Percentiles rank a stretch among this genome's conserved stretches.
Conservation (phyloP, 345 rosid genomes). For the Pugionium dolabratum region DNA sequence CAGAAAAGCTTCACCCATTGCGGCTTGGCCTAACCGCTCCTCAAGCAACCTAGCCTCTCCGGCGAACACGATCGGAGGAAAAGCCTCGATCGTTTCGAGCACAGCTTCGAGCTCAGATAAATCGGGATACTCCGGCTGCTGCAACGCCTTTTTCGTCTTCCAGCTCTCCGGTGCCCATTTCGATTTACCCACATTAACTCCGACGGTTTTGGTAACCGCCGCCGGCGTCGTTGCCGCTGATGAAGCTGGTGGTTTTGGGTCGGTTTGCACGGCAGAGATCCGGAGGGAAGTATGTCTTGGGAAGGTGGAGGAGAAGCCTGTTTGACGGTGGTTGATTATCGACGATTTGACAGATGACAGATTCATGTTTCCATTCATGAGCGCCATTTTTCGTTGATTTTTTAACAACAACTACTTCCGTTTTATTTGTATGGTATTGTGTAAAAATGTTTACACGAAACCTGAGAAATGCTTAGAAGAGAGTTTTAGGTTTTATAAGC, state of each 20-base stretch:
- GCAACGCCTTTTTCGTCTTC: slow-evolving; percentile 58
- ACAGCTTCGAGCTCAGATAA: slow-evolving; percentile 50
- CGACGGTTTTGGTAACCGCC: slow-evolving; percentile 23
- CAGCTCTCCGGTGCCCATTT: slow-evolving; percentile 59
- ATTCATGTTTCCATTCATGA: slow-evolving; percentile 40
- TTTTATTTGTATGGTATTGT: no score
- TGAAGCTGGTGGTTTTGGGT: slow-evolving; percentile 37
- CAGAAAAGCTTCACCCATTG: slow-evolving; percentile 68
- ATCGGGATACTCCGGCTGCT: slow-evolving; percentile 65
- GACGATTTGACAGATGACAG: slow-evolving; percentile 30
- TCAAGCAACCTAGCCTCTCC: slow-evolving; percentile 66
- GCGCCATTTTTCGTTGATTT: slow-evolving; percentile 25
- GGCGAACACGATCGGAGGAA: slow-evolving; percentile 68
- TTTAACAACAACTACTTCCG: neutral
- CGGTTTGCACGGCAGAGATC: slow-evolving; percentile 43
- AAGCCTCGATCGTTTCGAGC: slow-evolving; percentile 50
- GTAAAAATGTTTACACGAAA: slow-evolving; percentile 31
- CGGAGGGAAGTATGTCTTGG: slow-evolving; percentile 32
- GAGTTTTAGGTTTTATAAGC: slow-evolving; percentile 30
- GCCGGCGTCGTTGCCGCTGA: slow-evolving; percentile 19
- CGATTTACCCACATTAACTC: slow-evolving; percentile 32
- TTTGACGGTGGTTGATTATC: slow-evolving; percentile 33
- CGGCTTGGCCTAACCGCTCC: slow-evolving; percentile 60
- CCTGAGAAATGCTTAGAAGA: slow-evolving; percentile 33
- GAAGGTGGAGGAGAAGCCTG: slow-evolving; percentile 28